Evolutionary conservation across 2,329 filamentous ascomycete genomes (phyloP).

Genomic region (Fusarium graminum): DNA sequence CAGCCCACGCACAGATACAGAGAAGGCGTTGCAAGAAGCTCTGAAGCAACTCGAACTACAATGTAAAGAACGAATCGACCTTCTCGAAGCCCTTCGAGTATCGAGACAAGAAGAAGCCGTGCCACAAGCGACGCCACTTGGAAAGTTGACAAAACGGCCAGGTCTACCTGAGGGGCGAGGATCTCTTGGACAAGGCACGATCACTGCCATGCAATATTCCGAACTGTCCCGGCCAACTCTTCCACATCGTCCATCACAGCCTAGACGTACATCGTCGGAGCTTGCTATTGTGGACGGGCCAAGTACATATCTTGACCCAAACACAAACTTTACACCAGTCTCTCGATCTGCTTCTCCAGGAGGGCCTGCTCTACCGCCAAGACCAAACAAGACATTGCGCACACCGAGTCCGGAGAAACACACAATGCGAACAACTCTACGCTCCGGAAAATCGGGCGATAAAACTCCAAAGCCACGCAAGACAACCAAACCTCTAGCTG

Average conservation of each 20-base stretch:
- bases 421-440: slow-evolving; percentile 72
- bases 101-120: slow-evolving; percentile 62
- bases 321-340: slow-evolving; percentile 32
- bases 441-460: slow-evolving; percentile 62
- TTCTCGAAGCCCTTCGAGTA: slow-evolving; percentile 83
- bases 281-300: slow-evolving; percentile 57
- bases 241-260: slow-evolving; percentile 68
- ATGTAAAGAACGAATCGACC: slow-evolving; percentile 91
- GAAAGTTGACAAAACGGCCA: slow-evolving; percentile 44
- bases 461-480: slow-evolving; percentile 58
- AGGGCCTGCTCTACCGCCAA: slow-evolving; percentile 44
- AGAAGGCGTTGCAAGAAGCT: slow-evolving; percentile 84
- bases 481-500: slow-evolving; percentile 58
- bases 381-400: slow-evolving; percentile 58
- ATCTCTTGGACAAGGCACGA: slow-evolving; percentile 84
- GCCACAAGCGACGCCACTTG: slow-evolving; percentile 33
- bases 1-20: slow-evolving; percentile 81
- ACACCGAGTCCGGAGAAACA: slow-evolving; percentile 72
- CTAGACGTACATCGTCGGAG: slow-evolving; percentile 67
- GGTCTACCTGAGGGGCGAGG: slow-evolving; percentile 57
- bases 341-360: slow-evolving; percentile 53
- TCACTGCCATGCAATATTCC: slow-evolving; percentile 82
- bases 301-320: slow-evolving; percentile 36
- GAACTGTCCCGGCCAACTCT: slow-evolving; percentile 80
- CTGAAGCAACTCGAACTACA: slow-evolving; percentile 86